These are phyloP conservation scores for Chalciporus pseudorubinellus DNA, from an alignment of 768 basidiomycete genomes.

Conservation along the genomic window DNA sequence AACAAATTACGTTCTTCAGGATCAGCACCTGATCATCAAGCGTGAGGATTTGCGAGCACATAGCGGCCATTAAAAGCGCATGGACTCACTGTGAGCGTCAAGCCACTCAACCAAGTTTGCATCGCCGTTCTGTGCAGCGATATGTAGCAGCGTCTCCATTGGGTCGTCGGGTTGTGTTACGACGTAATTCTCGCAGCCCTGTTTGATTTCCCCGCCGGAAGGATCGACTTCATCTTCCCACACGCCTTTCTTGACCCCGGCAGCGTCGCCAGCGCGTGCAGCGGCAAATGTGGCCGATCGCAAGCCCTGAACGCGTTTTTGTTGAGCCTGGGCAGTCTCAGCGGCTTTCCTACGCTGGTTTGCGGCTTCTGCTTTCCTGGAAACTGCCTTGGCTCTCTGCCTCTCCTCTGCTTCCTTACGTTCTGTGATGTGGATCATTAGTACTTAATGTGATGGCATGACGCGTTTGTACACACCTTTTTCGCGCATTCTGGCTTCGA, in stretches of 20 bases:
- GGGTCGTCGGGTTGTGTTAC: slow-evolving; percentile 46
- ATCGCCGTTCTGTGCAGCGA: slow-evolving; percentile 57
- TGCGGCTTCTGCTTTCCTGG: slow-evolving; percentile 56
- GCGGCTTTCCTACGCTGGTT: slow-evolving; percentile 46
- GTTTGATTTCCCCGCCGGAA: slow-evolving; percentile 64
- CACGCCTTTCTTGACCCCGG: slow-evolving; percentile 58
- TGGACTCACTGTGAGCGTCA: slow-evolving; percentile 61
- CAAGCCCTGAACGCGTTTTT: slow-evolving; percentile 49
- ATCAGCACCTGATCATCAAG: slow-evolving; percentile 55
- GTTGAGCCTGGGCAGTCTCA: slow-evolving; percentile 44
- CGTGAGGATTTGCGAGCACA: slow-evolving; percentile 18
- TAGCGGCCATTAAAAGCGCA: slow-evolving; percentile 22
- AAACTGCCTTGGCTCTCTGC: slow-evolving; percentile 51
- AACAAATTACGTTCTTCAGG: slow-evolving; percentile 63
- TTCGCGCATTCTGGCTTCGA: slow-evolving; percentile 46
- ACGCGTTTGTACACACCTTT: slow-evolving; percentile 37
- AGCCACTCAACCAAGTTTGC: slow-evolving; percentile 64
- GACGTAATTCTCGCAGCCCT: slow-evolving; percentile 53
- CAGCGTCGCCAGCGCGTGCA: slow-evolving; percentile 53
- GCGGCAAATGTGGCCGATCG: slow-evolving; percentile 67
- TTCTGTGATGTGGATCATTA: slow-evolving; percentile 37
- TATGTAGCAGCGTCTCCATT: slow-evolving; percentile 69
- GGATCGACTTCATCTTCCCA: slow-evolving; percentile 73
- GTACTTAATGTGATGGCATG: slow-evolving; percentile 6
- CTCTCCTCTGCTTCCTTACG: slow-evolving; percentile 55